Percentiles rank a stretch among this genome's conserved stretches.
phyloP scores from a whole-genome alignment of 441 rosid species.

The Omphalea diandra region DNA sequence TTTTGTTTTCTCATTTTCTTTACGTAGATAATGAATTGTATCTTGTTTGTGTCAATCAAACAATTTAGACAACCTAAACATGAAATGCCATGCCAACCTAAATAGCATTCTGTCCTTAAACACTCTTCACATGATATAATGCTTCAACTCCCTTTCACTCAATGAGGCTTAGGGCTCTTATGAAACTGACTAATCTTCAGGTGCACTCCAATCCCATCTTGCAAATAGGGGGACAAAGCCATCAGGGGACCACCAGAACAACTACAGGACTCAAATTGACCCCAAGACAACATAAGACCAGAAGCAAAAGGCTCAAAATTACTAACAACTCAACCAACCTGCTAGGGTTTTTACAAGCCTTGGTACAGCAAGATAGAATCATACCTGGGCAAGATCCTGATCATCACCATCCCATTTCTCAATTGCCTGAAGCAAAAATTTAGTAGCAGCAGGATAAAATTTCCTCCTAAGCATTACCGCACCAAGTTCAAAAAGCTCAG shows the following conservation, averaged over 20 bases:
- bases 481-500: conserved; percentile 91
- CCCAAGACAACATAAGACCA: not conserved
- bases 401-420: conserved; percentile 98
- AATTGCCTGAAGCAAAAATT: conserved; percentile 82
- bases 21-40: not conserved
- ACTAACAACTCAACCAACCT: not conserved
- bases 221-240: not conserved
- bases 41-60: too few species aligned
- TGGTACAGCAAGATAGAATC: conserved; percentile 2
- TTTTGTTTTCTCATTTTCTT: not conserved
- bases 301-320: not conserved
- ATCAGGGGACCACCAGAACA: not conserved
- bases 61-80: too few species aligned
- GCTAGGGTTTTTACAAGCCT: conserved; percentile 9
- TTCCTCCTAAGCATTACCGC: conserved; percentile 95
- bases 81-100: too few species aligned
- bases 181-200: not conserved
- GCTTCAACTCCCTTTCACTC: too few species aligned
- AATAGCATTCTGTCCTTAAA: too few species aligned
- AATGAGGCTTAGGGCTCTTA: too few species aligned
- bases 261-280: not conserved
- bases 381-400: conserved; percentile 98
- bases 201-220: not conserved
- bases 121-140: too few species aligned
- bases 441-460: conserved; percentile 89